phyloP scores from a whole-genome alignment of 345 rosid species.

The Lumnitzera racemosa region DNA sequence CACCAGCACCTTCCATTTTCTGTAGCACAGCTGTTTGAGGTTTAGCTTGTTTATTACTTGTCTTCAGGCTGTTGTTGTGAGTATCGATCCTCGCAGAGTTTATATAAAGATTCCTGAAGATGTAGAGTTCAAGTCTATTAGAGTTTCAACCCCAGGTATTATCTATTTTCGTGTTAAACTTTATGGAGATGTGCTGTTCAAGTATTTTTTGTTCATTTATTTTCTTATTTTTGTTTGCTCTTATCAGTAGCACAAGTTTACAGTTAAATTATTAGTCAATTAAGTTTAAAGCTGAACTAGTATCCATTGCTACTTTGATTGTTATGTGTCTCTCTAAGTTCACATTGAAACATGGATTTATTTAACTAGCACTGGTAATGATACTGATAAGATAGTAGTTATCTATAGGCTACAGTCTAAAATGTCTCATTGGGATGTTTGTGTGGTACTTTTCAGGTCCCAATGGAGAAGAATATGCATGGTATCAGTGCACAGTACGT shows the following conservation, averaged over 20 bases:
- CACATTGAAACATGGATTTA: too few relatives aligned
- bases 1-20: too few relatives aligned
- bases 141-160: slow-evolving; percentile 65
- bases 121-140: slow-evolving; percentile 59
- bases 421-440: not conserved
- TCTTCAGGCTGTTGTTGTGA: slow-evolving; percentile 92
- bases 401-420: not conserved
- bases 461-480: slow-evolving; percentile 86
- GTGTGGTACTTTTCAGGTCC: slow-evolving; percentile 50
- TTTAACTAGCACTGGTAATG: too few relatives aligned
- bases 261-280: too few relatives aligned
- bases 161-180: not conserved
- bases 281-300: too few relatives aligned
- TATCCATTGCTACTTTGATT: too few relatives aligned
- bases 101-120: slow-evolving; percentile 62
- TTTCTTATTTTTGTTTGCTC: too few relatives aligned
- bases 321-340: too few relatives aligned
- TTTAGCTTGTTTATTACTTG: slow-evolving; percentile 2
- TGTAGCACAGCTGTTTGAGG: not conserved
- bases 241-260: too few relatives aligned
- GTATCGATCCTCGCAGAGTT: slow-evolving; percentile 93
- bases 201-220: too few relatives aligned
- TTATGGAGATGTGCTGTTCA: not conserved
- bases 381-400: not conserved
- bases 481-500: slow-evolving; percentile 98